Evolutionary conservation across 805 yeast species (phyloP).

Genomic region (Cyberlindnera galapagoensis): DNA sequence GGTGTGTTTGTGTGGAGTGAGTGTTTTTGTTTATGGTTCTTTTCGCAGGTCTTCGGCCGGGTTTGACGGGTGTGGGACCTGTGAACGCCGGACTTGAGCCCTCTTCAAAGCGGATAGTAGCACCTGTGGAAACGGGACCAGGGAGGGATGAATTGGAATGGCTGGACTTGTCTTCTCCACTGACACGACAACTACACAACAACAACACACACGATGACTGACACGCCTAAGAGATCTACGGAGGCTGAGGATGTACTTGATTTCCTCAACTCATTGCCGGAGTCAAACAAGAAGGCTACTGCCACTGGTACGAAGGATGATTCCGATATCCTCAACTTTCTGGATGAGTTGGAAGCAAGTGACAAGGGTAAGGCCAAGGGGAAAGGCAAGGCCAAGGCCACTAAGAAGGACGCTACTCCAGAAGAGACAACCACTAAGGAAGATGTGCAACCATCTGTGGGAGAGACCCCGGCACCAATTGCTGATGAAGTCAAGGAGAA

Average conservation of each 20-base stretch:
- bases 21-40: background rate
- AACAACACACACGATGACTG: conserved; percentile 8
- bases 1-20: background rate
- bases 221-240: conserved; percentile 29
- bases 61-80: background rate
- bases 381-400: conserved; percentile 4
- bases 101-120: no score
- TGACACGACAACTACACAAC: no score
- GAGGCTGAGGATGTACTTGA: conserved; percentile 75
- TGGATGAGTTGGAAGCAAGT: conserved; percentile 57
- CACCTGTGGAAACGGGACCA: no score
- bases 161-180: no score
- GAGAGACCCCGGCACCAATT: conserved; percentile 14
- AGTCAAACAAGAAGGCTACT: conserved; percentile 25
- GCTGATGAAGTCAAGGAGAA: conserved; percentile 9
- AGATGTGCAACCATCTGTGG: conserved; percentile 12
- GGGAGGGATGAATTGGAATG: no score
- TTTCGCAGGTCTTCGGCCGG: no score
- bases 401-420: conserved; percentile 9
- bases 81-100: background rate
- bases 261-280: conserved; percentile 75
- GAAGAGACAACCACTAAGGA: conserved; percentile 18
- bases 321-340: conserved; percentile 32
- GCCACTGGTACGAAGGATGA: conserved; percentile 25
- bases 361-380: conserved; percentile 18